Evolutionary conservation across 257 asterid species (phyloP).

Genomic region (Salvia splendens): DNA sequence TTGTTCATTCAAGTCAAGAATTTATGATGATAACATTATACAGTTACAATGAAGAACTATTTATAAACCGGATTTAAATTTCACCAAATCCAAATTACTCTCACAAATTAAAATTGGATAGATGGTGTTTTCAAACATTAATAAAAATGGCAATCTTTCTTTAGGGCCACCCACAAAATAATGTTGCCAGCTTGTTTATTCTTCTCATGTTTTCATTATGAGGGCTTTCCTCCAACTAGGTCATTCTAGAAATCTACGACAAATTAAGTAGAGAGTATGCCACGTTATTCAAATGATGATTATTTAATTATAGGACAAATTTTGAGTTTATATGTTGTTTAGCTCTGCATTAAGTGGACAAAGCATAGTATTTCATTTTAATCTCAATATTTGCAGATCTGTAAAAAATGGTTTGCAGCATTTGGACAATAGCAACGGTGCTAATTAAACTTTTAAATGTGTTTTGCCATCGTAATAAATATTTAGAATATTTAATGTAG

Average conservation of each 20-base stretch:
- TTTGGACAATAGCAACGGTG: too few species aligned
- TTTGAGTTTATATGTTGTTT: background rate
- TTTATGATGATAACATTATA: too few species aligned
- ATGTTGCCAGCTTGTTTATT: slow-evolving; percentile 40
- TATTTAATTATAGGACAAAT: background rate
- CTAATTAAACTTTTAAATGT: background rate
- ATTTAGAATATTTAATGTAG: background rate
- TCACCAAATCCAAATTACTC: too few species aligned
- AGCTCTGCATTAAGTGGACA: background rate
- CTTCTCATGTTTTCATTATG: slow-evolving; percentile 21
- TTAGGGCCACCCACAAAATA: slow-evolving; percentile 42
- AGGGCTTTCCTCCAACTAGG: background rate
- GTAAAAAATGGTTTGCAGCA: too few species aligned
- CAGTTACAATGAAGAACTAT: too few species aligned
- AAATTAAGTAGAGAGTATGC: background rate
- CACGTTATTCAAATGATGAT: background rate
- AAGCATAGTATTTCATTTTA: background rate
- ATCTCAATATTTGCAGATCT: background rate
- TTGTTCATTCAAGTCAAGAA: too few species aligned
- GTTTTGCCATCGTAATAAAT: background rate
- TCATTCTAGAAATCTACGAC: background rate
- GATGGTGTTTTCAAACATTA: too few species aligned
- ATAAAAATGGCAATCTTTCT: slow-evolving; percentile 28
- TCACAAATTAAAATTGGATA: too few species aligned
- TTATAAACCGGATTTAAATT: too few species aligned